Evolutionary conservation across 2,329 filamentous ascomycete genomes (phyloP), one percentile per base, ranked within the genome.

Genomic region (Scedosporium boydii): DNA sequence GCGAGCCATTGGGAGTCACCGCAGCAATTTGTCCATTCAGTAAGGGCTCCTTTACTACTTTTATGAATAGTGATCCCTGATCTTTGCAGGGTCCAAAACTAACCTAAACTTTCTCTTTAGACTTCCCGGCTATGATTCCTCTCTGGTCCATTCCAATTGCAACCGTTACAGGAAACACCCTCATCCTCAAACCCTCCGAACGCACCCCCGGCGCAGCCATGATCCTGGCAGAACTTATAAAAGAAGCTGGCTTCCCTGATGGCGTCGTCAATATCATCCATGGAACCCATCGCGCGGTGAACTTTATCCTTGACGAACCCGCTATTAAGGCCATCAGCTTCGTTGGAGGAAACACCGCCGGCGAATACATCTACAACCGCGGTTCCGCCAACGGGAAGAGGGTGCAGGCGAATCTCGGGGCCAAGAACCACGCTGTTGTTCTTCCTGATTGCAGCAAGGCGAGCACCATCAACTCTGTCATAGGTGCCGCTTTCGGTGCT

Each of bases 41-140:
- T 91, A 73, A 74, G 87, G 77, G 58, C n/a, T 16, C 10, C 41
- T 34, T 29, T 59, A 23, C 23, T 23, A 23, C 23, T 23, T 23
- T 12, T 21, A 21, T 10, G 10, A 27, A 21, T 3, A 21, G 12
- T 16, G 67, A 58, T 14, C 12, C 56, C 18, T 44, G 29, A 48
- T n/a, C 61, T n/a, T 12, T 44, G 10, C n/a, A 10, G 10, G 3
- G 10, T 44, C 10, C 41, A 12, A 44, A 4, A 12, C 10, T 12
- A 3, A 18, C n/a, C 2, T 18, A n/a, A n/a, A 3, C 12, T 51
- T 51, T 46, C 21, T 6, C 26, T 14, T 21, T 9, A 90, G 87
- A 95, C 80, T 95, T 95, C 77, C 90, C 90, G 51, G 90, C 90
- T 69, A 96, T 96, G 90, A 95, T 96, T 73, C 91, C 90, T 3